phyloP scores from a whole-genome alignment of 2,329 filamentous ascomycete species.

The Penicillium decumbens region DNA sequence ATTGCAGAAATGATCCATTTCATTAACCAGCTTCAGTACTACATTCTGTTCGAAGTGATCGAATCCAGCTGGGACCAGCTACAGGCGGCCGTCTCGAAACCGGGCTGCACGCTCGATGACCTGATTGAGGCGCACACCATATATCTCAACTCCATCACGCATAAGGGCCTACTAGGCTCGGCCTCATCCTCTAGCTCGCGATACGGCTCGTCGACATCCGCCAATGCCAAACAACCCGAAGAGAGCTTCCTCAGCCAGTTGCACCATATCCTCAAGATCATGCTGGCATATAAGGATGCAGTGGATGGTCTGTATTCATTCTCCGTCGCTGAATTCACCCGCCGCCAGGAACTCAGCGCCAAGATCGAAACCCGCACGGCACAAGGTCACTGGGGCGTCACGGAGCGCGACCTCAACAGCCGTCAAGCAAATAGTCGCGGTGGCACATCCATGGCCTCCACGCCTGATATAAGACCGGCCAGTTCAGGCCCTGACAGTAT shows the following conservation, averaged over 20 bases:
- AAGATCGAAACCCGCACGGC: constrained; percentile 63
- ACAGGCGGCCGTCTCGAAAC: constrained; percentile 73
- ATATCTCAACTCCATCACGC: constrained; percentile 90
- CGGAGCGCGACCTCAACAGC: constrained; percentile 48
- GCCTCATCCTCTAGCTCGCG: constrained; percentile 30
- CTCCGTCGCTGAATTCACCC: constrained; percentile 89
- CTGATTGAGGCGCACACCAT: constrained; percentile 85
- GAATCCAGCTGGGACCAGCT: constrained; percentile 92
- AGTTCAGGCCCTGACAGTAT: constrained; percentile 23
- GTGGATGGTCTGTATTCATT: constrained; percentile 94
- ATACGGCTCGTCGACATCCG: constrained; percentile 23
- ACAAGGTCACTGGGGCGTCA: constrained; percentile 61
- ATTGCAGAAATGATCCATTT: constrained; percentile 99
- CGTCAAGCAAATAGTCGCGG: constrained; percentile 30
- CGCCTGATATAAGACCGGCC: constrained; percentile 23
- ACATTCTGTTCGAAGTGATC: constrained; percentile 97
- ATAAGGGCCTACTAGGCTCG: constrained; percentile 87
- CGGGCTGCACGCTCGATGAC: constrained; percentile 88
- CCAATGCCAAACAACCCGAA: constrained; percentile 49
- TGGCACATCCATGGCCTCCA: constrained; percentile 27
- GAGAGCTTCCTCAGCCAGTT: constrained; percentile 85
- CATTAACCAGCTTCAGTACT: constrained; percentile 93
- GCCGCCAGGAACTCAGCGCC: constrained; percentile 77
- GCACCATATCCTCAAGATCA: constrained; percentile 84
- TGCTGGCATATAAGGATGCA: constrained; percentile 88